Evolutionary conservation across 345 rosid genomes (phyloP), one percentile per base, ranked within the genome.

Genomic region (Barbarea vulgaris): DNA sequence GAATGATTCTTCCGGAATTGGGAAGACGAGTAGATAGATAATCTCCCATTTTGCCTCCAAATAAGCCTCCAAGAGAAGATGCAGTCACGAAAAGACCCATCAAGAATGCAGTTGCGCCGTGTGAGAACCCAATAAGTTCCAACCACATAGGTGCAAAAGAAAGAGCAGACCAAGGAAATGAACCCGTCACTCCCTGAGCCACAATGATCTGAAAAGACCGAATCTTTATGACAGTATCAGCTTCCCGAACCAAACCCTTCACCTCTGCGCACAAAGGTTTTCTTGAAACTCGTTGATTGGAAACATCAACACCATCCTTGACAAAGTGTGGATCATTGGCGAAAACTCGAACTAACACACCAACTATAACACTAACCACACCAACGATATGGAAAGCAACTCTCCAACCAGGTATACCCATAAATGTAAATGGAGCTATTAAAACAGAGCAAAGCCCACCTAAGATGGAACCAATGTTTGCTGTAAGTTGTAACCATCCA

Each of bases 131-230:
- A 4, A 82, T 77, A 17, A 91, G 94, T 81, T 93, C 97, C 73
- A 93, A 79, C 97, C 97, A 93, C 98, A 93, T 89, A 0, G 95
- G 82, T 17, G 95, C 86, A 78, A 89, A 91, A 58, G 97, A 85
- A 77, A 93, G 34, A 65, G 98, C 97, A 54, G 95, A 93, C 93
- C 97, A 91, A 18, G 98, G 98, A 78, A 91, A 87, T 21, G 91
- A 86, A 31, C 96, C 97, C 0, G 93, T 85, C 28, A 91, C 83
- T 31, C 97, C 93, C 81, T 88, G 97, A 64, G 98, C 93, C 67
- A 91, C 98, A 64, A 91, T 85, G 57, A 91, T 91, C 81, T 85
- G 96, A 81, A 93, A 93, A 47, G 98, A 89, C 19, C 82, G 87
- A 64, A 91, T 75, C 69, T 80, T 88, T n/a, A 83, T 52, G 6